Evolutionary conservation across 1,284 basidiomycete genomes (phyloP).

Genomic region (Coniferiporia weirii): DNA sequence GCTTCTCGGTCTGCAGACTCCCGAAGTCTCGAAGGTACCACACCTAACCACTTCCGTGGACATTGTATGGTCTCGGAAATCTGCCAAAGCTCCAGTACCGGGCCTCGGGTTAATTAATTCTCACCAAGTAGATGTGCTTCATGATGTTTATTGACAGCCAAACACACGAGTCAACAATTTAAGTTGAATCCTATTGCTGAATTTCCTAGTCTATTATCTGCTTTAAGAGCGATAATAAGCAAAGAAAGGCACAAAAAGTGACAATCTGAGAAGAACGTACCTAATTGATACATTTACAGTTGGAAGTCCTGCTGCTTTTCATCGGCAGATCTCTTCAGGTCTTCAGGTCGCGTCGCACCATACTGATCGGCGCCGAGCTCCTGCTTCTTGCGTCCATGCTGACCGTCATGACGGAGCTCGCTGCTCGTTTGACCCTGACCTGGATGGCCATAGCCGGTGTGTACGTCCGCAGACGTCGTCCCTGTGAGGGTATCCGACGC

Average conservation of each 20-base stretch:
- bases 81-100: too few relatives aligned
- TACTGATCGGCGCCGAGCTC: slow-evolving; percentile 19
- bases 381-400: slow-evolving; percentile 27
- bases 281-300: not conserved
- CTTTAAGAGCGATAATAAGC: too few relatives aligned
- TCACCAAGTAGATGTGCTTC: too few relatives aligned
- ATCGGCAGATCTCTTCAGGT: slow-evolving; percentile 9
- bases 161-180: too few relatives aligned
- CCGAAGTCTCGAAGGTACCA: too few relatives aligned
- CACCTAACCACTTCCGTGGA: too few relatives aligned
- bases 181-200: too few relatives aligned
- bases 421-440: slow-evolving; percentile 28
- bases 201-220: too few relatives aligned
- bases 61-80: too few relatives aligned
- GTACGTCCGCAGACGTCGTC: slow-evolving; percentile 32
- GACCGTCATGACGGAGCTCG: slow-evolving; percentile 31
- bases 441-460: slow-evolving; percentile 29
- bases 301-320: slow-evolving; percentile 8
- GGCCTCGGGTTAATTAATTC: too few relatives aligned
- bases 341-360: slow-evolving; percentile 7
- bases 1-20: too few relatives aligned
- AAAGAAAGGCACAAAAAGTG: not conserved
- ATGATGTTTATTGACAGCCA: too few relatives aligned
- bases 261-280: not conserved
- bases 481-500: slow-evolving; percentile 22